These are phyloP conservation scores for Talaromyces sp. DNA, from an alignment of 2,329 filamentous ascomycete species.

Conservation along the genomic window DNA sequence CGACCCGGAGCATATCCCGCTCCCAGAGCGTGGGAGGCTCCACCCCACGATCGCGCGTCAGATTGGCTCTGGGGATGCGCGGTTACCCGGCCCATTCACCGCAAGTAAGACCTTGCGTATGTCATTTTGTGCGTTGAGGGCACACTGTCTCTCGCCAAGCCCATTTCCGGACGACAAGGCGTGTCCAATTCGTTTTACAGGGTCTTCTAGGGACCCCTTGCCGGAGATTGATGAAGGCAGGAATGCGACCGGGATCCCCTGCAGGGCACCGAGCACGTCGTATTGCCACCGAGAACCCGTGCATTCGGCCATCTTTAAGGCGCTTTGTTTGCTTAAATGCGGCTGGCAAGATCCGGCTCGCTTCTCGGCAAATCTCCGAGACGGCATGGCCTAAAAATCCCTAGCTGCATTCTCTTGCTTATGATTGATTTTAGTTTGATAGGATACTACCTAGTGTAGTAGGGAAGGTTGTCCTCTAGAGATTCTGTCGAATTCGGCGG, in stretches of 20 bases:
- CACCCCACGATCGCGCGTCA: slow-evolving; percentile 6
- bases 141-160: neutral
- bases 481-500: too few relatives aligned
- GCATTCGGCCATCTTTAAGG: neutral
- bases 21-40: slow-evolving; percentile 22
- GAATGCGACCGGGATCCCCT: neutral
- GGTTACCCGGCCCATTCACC: slow-evolving; percentile 21
- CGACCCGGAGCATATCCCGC: slow-evolving; percentile 24
- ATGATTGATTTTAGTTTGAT: neutral
- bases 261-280: neutral
- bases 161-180: neutral
- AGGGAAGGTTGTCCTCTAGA: too few relatives aligned
- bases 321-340: neutral
- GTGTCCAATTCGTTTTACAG: neutral
- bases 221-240: neutral
- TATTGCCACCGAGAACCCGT: neutral
- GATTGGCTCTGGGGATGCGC: slow-evolving; percentile 8
- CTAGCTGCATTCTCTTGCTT: neutral
- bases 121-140: neutral
- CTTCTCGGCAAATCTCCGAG: neutral
- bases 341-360: neutral
- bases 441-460: too few relatives aligned
- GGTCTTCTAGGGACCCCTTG: neutral
- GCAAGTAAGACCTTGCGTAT: neutral
- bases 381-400: too few relatives aligned